Conservation (phyloP, 192 early-diverging fungal genomes). For the Coemansia sp. region DNA sequence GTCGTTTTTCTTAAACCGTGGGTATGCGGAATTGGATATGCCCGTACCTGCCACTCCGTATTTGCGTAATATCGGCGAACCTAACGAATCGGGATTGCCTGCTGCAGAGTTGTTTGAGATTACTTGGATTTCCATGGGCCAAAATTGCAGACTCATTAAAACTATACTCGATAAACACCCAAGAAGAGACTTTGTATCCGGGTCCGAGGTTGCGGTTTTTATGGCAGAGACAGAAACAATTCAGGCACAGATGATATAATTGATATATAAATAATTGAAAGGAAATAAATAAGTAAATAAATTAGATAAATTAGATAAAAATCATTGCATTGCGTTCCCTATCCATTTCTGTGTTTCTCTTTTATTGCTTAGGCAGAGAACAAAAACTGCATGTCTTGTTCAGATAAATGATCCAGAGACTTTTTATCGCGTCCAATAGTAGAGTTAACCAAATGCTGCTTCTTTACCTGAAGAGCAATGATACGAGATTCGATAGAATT, state of each 20-base stretch:
- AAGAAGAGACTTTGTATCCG: not conserved
- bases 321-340: too few relatives aligned
- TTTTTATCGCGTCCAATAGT: conserved; percentile 82
- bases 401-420: conserved; percentile 65
- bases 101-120: conserved; percentile 30
- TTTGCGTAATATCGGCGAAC: conserved; percentile 6
- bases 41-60: conserved; percentile 9
- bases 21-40: conserved; percentile 10
- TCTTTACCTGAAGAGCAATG: conserved; percentile 90
- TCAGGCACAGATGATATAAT: not conserved
- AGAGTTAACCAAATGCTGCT: conserved; percentile 80
- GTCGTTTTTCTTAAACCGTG: conserved; percentile 4
- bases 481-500: conserved; percentile 92
- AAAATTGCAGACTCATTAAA: conserved; percentile 14
- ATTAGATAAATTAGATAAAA: too few relatives aligned
- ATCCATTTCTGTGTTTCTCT: too few relatives aligned
- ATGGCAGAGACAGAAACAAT: not conserved
- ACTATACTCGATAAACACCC: too few relatives aligned
- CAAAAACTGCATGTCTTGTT: conserved; percentile 81
- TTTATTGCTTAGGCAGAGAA: conserved; percentile 80
- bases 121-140: conserved; percentile 2
- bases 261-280: conserved; percentile 1
- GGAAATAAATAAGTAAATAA: not conserved
- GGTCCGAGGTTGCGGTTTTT: not conserved
- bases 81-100: not conserved